phyloP scores from a whole-genome alignment of 176 grass and related monocot species.

The Bolboschoenus planiculmis region DNA sequence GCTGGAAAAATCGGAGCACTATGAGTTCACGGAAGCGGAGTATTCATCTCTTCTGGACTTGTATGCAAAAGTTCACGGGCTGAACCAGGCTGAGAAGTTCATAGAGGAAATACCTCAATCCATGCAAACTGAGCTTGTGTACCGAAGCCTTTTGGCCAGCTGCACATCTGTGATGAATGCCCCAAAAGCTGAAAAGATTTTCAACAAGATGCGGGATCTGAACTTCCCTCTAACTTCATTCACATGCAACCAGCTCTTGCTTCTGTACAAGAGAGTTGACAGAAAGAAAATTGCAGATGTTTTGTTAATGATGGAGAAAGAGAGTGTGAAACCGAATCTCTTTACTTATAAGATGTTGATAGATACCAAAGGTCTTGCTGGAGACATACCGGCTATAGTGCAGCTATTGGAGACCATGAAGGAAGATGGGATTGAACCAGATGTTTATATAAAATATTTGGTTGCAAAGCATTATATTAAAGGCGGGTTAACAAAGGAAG shows the following conservation, averaged over 20 bases:
- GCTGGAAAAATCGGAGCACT: constrained; percentile 33
- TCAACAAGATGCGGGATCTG: constrained; percentile 57
- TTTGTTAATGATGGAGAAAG: constrained; percentile 64
- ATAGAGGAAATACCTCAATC: constrained; percentile 39
- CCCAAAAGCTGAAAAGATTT: constrained; percentile 51
- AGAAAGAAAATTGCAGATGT: constrained; percentile 52
- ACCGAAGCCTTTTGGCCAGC: constrained; percentile 47
- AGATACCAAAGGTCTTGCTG: constrained; percentile 49
- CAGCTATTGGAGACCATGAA: constrained; percentile 52
- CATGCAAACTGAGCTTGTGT: constrained; percentile 41
- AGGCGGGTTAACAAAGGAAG: constrained; percentile 45
- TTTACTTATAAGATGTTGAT: constrained; percentile 71
- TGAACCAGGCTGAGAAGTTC: constrained; percentile 46
- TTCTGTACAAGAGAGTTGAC: constrained; percentile 60
- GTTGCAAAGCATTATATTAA: constrained; percentile 57
- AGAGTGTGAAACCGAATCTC: constrained; percentile 41
- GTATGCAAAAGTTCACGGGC: constrained; percentile 41
- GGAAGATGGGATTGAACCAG: constrained; percentile 38
- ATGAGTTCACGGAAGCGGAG: constrained; percentile 44
- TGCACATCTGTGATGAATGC: constrained; percentile 34
- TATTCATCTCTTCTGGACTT: constrained; percentile 66
- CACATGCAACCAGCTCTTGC: constrained; percentile 61
- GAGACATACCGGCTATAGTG: constrained; percentile 55
- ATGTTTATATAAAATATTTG: constrained; percentile 27
- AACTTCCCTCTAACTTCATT: constrained; percentile 40